Evolutionary conservation across 495 filamentous ascomycete species (phyloP).

Genomic region (Rusavskia elegans): DNA sequence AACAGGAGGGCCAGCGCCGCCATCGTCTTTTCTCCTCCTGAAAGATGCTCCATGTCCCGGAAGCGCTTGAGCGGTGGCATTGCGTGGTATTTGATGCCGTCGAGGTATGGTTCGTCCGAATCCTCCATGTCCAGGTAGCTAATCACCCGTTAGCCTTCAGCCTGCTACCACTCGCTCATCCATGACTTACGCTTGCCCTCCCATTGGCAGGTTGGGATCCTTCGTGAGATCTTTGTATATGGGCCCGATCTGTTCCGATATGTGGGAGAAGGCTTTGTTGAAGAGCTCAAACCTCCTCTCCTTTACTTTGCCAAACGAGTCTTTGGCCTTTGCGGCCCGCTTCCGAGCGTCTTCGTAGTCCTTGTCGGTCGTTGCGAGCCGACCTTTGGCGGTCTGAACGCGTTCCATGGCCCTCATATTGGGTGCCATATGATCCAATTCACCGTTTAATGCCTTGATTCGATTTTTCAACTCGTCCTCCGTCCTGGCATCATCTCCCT

Average conservation of each 20-base stretch:
- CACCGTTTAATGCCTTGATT: slow-evolving; percentile 52
- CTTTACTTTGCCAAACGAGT: slow-evolving; percentile 69
- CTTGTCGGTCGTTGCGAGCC: slow-evolving; percentile 70
- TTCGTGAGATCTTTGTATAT: slow-evolving; percentile 93
- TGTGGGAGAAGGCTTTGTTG: slow-evolving; percentile 87
- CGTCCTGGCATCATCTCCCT: slow-evolving; percentile 52
- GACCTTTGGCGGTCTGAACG: slow-evolving; percentile 68
- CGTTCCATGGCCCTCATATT: slow-evolving; percentile 93
- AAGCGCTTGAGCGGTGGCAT: slow-evolving; percentile 98
- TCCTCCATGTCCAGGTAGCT: slow-evolving; percentile 86
- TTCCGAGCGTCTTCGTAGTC: slow-evolving; percentile 75
- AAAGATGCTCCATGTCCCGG: slow-evolving; percentile 97
- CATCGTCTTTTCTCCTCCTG: slow-evolving; percentile 98
- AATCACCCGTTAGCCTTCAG: neutral
- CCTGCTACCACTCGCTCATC: neutral
- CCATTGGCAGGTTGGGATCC: slow-evolving; percentile 63
- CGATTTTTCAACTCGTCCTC: slow-evolving; percentile 70
- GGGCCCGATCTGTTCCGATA: slow-evolving; percentile 80
- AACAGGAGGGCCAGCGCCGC: slow-evolving; percentile 90
- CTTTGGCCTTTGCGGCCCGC: slow-evolving; percentile 55
- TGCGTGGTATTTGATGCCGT: slow-evolving; percentile 92
- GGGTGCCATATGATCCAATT: slow-evolving; percentile 84
- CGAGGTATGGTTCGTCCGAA: slow-evolving; percentile 77
- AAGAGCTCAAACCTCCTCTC: slow-evolving; percentile 77
- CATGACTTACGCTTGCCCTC: slow-evolving; percentile 57